These are phyloP conservation scores for Margaritispora aquatica DNA, from an alignment of 495 filamentous ascomycete species.

Conservation along the genomic window DNA sequence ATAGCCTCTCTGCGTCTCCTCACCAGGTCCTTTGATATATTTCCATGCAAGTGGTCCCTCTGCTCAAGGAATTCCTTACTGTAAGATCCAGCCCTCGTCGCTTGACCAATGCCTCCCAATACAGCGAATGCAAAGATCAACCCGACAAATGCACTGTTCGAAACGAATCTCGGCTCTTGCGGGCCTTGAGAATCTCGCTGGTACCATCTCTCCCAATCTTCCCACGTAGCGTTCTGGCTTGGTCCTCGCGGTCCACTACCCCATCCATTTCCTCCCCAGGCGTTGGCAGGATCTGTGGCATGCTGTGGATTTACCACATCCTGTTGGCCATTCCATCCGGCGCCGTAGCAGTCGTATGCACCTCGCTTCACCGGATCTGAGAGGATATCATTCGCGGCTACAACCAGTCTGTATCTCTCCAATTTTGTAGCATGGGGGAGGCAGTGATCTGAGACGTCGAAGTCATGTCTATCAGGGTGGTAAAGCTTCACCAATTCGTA, in stretches of 20 bases:
- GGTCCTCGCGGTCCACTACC: slow-evolving; percentile 46
- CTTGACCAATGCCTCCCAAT: slow-evolving; percentile 61
- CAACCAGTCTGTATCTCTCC: slow-evolving; percentile 81
- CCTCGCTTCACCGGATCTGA: slow-evolving; percentile 70
- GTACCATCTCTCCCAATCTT: slow-evolving; percentile 94
- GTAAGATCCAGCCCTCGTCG: slow-evolving; percentile 54
- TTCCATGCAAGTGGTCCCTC: slow-evolving; percentile 52
- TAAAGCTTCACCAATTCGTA: slow-evolving; percentile 92
- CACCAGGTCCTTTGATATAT: slow-evolving; percentile 55
- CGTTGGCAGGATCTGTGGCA: slow-evolving; percentile 20
- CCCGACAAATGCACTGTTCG: slow-evolving; percentile 67
- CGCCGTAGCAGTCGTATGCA: slow-evolving; percentile 75
- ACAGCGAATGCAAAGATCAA: slow-evolving; percentile 60
- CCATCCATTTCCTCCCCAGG: slow-evolving; percentile 39
- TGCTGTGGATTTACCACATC: slow-evolving; percentile 23
- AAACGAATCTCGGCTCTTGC: slow-evolving; percentile 58
- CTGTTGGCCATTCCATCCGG: slow-evolving; percentile 63
- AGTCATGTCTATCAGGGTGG: slow-evolving; percentile 69
- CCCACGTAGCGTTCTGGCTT: slow-evolving; percentile 87
- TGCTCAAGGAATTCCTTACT: slow-evolving; percentile 53
- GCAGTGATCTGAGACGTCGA: slow-evolving; percentile 12
- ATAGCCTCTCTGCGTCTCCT: slow-evolving; percentile 46
- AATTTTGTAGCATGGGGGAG: slow-evolving; percentile 53
- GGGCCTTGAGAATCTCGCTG: slow-evolving; percentile 28
- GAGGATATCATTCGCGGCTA: slow-evolving; percentile 85